phyloP scores from a whole-genome alignment of 192 early-diverging fungal species.

The Coemansia umbellata region DNA sequence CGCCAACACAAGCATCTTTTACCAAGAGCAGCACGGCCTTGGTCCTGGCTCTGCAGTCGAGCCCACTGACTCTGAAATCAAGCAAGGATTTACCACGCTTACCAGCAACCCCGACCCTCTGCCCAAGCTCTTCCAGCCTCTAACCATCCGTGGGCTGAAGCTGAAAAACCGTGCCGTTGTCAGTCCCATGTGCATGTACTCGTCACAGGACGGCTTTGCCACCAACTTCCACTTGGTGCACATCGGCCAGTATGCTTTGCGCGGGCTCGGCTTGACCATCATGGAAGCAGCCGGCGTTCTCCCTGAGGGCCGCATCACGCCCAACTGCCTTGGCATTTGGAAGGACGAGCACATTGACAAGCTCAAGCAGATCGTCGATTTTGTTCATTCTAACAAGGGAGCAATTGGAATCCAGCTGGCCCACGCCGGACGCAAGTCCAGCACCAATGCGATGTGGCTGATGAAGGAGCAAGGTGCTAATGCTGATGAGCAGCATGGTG shows the following conservation, averaged over 20 bases:
- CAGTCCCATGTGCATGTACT: constrained; percentile 85
- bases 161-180: constrained; percentile 75
- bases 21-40: constrained; percentile 25
- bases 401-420: constrained; percentile 72
- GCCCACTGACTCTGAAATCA: constrained; percentile 32
- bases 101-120: constrained; percentile 10
- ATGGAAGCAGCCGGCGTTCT: constrained; percentile 74
- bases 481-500: constrained; percentile 42
- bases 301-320: constrained; percentile 75
- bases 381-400: constrained; percentile 59
- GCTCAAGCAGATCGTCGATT: constrained; percentile 43
- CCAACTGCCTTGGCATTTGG: constrained; percentile 78
- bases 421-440: constrained; percentile 79
- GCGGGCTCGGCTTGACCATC: constrained; percentile 76
- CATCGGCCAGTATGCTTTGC: constrained; percentile 64
- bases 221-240: constrained; percentile 66
- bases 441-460: constrained; percentile 28
- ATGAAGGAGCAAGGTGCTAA: constrained; percentile 10
- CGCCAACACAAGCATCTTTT: constrained; percentile 17
- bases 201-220: constrained; percentile 59
- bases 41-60: constrained; percentile 31
- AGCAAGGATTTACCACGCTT: constrained; percentile 21
- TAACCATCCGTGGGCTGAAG: constrained; percentile 60
- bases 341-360: constrained; percentile 70
- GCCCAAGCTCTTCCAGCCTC: constrained; percentile 63